A percentile compares a stretch with the other conserved stretches of the same genome.
Evolutionary conservation across 2,329 filamentous ascomycete species (phyloP).

Genomic region (Phyllachora maydis): DNA sequence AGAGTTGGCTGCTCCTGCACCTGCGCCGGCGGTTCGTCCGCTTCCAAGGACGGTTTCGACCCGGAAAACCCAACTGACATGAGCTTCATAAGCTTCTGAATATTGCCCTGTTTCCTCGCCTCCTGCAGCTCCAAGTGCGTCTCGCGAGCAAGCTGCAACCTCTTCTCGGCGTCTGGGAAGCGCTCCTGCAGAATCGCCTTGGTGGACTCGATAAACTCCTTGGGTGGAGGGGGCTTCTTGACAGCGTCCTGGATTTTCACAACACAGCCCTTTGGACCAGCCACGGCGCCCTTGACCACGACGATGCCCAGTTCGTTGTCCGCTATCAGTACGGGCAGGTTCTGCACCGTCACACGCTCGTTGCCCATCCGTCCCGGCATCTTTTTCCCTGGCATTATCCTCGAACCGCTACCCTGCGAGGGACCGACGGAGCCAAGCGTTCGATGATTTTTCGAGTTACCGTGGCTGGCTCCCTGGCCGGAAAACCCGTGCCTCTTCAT

Average conservation of each 20-base stretch:
- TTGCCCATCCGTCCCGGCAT: constrained; percentile 96
- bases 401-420: constrained; percentile 77
- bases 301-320: constrained; percentile 76
- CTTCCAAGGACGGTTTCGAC: too few species aligned
- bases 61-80: too few species aligned
- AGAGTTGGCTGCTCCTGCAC: too few species aligned
- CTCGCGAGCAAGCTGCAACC: constrained; percentile 24
- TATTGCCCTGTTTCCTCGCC: constrained; percentile 19
- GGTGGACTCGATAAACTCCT: constrained; percentile 25
- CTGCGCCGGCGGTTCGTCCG: too few species aligned
- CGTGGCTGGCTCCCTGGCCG: constrained; percentile 82
- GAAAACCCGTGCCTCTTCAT: constrained; percentile 92
- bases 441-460: constrained; percentile 86
- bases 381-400: constrained; percentile 89
- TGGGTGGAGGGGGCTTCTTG: constrained; percentile 48
- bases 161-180: constrained; percentile 21
- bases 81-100: constrained; percentile 13
- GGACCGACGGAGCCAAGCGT: constrained; percentile 79
- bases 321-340: constrained; percentile 72
- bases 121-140: constrained; percentile 33
- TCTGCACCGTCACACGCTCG: constrained; percentile 74
- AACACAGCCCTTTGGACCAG: constrained; percentile 70
- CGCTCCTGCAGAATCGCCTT: constrained; percentile 20
- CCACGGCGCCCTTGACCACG: constrained; percentile 69
- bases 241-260: constrained; percentile 79